Evolutionary conservation across 768 basidiomycete species (phyloP).

Genomic region (Melanogaster broomeanus): DNA sequence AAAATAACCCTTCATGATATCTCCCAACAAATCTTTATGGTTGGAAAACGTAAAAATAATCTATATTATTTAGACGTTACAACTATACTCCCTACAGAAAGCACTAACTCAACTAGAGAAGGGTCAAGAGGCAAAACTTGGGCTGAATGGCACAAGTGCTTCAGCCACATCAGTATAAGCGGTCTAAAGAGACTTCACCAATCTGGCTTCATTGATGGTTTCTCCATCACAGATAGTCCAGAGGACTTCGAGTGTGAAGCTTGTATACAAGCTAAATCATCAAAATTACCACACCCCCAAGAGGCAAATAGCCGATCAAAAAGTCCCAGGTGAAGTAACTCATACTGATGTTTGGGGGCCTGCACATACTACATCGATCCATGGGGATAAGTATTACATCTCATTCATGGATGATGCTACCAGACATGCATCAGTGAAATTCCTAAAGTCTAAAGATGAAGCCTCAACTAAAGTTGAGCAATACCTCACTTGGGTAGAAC

Average conservation of each 20-base stretch:
- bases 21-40: background rate
- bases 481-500: slow-evolving; percentile 11
- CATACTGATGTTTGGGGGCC: slow-evolving; percentile 31
- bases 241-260: background rate
- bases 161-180: background rate
- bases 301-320: background rate
- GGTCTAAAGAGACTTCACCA: background rate
- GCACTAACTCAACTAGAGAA: background rate
- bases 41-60: background rate
- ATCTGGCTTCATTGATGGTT: background rate
- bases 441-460: slow-evolving; percentile 24
- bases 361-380: slow-evolving; percentile 7
- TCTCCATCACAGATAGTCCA: background rate
- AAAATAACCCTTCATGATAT: background rate
- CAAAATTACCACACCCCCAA: background rate
- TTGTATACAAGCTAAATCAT: slow-evolving; percentile 3
- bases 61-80: background rate
- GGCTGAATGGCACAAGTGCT: background rate
- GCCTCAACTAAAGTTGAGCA: slow-evolving; percentile 17
- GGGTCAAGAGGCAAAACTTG: background rate
- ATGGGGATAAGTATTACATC: slow-evolving; percentile 26
- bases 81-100: background rate
- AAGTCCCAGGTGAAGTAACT: background rate
- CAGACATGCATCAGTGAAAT: slow-evolving; percentile 6
- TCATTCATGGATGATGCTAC: slow-evolving; percentile 19